Percentiles rank a stretch among this genome's conserved stretches.
Evolutionary conservation across 2,329 filamentous ascomycete genomes (phyloP).

Genomic region (Aspergillus neoniger): DNA sequence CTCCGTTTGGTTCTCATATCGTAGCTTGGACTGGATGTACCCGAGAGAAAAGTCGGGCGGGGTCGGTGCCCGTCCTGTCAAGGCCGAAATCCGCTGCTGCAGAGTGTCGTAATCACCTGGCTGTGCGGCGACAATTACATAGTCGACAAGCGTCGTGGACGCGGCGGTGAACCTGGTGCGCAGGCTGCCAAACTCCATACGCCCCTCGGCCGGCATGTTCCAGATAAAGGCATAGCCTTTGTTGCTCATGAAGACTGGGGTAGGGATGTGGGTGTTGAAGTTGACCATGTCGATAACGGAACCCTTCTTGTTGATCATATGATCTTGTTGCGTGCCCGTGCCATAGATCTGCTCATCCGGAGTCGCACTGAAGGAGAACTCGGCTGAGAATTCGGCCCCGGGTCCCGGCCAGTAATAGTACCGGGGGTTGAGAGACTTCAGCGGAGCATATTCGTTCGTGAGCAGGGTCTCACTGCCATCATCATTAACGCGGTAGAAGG

Average conservation of each 20-base stretch:
- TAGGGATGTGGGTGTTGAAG: constrained; percentile 64
- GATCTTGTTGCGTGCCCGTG: constrained; percentile 67
- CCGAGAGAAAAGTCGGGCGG: constrained; percentile 67
- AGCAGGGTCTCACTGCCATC: constrained; percentile 39
- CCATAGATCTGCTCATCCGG: constrained; percentile 60
- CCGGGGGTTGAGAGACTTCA: constrained; percentile 39
- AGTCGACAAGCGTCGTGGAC: constrained; percentile 59
- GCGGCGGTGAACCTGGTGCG: constrained; percentile 59
- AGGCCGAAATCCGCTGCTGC: constrained; percentile 54
- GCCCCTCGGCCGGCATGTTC: constrained; percentile 64
- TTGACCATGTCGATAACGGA: constrained; percentile 63
- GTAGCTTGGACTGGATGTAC: constrained; percentile 65
- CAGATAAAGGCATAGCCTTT: constrained; percentile 63
- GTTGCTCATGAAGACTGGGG: constrained; percentile 61
- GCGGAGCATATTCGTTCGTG: constrained; percentile 37
- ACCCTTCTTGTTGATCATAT: constrained; percentile 61
- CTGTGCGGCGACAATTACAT: constrained; percentile 58
- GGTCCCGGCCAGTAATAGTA: constrained; percentile 39
- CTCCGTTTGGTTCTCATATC: constrained; percentile 65
- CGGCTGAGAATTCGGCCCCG: constrained; percentile 38
- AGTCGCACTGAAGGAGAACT: constrained; percentile 40
- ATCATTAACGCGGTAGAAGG: constrained; percentile 38
- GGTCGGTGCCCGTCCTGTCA: constrained; percentile 59
- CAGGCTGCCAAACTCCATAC: constrained; percentile 60
- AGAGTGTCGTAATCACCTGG: constrained; percentile 55